Conservation (phyloP, 2,329 filamentous ascomycete genomes). For the Paracorniculantispora psalliotae region DNA sequence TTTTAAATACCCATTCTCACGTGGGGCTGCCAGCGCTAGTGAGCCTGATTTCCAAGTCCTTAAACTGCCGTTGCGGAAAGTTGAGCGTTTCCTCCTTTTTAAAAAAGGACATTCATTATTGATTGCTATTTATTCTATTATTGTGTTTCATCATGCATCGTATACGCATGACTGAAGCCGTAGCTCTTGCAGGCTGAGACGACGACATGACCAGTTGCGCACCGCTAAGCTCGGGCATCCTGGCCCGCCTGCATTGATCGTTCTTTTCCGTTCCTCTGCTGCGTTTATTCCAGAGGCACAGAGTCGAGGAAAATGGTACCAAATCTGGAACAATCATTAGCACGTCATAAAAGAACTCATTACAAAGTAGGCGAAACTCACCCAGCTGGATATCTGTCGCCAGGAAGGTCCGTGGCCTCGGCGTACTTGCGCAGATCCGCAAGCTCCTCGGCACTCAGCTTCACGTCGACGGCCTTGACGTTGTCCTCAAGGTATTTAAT, state of each 20-base stretch:
- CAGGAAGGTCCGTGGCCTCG: slow-evolving; percentile 23
- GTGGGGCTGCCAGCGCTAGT: not conserved
- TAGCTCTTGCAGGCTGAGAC: too few species aligned
- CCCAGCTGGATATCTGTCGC: slow-evolving; percentile 20
- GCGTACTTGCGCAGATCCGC: slow-evolving; percentile 27
- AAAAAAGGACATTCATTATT: not conserved
- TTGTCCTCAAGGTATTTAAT: slow-evolving; percentile 45
- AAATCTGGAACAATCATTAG: not conserved
- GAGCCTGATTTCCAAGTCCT: not conserved
- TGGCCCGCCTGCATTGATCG: too few species aligned
- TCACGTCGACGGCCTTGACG: slow-evolving; percentile 27
- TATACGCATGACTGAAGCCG: too few species aligned
- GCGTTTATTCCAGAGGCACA: not conserved
- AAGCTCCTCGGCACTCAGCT: slow-evolving; percentile 30
- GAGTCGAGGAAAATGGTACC: not conserved
- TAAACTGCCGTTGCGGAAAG: too few species aligned
- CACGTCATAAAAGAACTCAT: not conserved
- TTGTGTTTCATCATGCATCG: not conserved
- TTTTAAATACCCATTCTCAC: not conserved
- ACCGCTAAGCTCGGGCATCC: too few species aligned
- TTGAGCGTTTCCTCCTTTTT: too few species aligned
- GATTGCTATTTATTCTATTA: too few species aligned
- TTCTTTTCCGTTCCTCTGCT: too few species aligned
- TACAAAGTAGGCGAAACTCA: not conserved
- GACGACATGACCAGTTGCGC: too few species aligned